These are phyloP conservation scores for Scenedesmus sp. DNA, from an alignment of 163 green algal genomes.

Conservation along the genomic window DNA sequence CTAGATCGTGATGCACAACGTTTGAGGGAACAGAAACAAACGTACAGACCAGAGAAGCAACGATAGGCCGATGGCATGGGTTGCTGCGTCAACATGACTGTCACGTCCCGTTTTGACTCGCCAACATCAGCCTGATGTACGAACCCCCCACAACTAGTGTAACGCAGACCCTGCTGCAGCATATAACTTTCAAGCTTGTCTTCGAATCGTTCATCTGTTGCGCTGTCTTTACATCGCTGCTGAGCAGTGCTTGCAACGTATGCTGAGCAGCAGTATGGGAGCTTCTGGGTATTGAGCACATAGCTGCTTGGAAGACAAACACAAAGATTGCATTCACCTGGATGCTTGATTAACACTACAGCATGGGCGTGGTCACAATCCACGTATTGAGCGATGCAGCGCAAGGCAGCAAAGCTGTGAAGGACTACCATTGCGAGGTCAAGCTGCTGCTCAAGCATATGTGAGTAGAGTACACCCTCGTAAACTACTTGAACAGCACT, in stretches of 20 bases:
- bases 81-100: neutral
- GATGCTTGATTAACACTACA: neutral
- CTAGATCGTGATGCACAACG: neutral
- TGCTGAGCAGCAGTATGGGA: neutral
- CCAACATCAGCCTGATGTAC: no score
- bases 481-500: neutral
- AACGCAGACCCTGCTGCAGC: no score
- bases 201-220: no score
- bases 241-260: neutral
- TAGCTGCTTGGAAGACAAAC: neutral
- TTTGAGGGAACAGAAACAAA: neutral
- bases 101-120: neutral
- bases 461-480: neutral
- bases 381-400: slow-evolving; percentile 23
- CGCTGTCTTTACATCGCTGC: neutral
- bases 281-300: no score
- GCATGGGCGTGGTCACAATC: slow-evolving; percentile 33
- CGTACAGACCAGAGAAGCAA: no score
- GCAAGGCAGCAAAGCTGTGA: neutral
- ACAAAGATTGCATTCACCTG: neutral
- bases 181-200: no score
- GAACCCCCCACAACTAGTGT: no score
- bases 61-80: neutral
- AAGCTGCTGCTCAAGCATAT: slow-evolving; percentile 37
- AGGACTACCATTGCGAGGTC: slow-evolving; percentile 38